Percentiles rank a stretch among this genome's conserved stretches.
phyloP scores from a whole-genome alignment of 2,329 filamentous ascomycete genomes.

The Botryotinia narcissicola region DNA sequence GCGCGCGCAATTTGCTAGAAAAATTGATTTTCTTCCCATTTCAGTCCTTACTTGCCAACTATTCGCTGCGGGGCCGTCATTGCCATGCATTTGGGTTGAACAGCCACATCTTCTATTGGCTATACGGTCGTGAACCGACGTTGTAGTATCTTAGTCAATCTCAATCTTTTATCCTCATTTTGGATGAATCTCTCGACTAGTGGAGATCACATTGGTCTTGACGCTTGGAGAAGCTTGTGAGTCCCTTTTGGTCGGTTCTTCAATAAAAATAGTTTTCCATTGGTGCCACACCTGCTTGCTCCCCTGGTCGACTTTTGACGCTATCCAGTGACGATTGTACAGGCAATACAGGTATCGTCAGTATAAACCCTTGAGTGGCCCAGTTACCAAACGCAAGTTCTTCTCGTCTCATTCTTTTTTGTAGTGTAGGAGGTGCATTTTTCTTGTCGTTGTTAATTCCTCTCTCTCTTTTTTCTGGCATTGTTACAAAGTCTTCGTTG shows the following conservation, averaged over 20 bases:
- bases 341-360: constrained; percentile 6
- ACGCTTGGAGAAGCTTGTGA: constrained; percentile 11
- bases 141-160: constrained; percentile 9
- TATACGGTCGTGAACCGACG: neutral
- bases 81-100: constrained; percentile 2
- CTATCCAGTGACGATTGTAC: constrained; percentile 8
- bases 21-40: constrained; percentile 10
- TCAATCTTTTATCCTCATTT: neutral
- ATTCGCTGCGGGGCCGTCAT: constrained; percentile 1
- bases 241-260: constrained; percentile 19
- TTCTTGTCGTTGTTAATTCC: constrained; percentile 23
- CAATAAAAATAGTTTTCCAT: constrained; percentile 9
- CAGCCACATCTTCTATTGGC: constrained; percentile 13
- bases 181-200: neutral
- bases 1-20: constrained; percentile 19
- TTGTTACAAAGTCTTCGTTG: constrained; percentile 39
- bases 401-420: constrained; percentile 17
- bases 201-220: constrained; percentile 12
- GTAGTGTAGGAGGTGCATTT: constrained; percentile 15
- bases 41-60: constrained; percentile 7
- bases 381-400: constrained; percentile 7
- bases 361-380: constrained; percentile 20
- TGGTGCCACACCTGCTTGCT: constrained; percentile 1
- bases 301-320: constrained; percentile 13
- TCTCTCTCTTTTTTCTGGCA: constrained; percentile 21